phyloP scores from a whole-genome alignment of 306 rosid genomes.

The Psophocarpus tetragonolobus region DNA sequence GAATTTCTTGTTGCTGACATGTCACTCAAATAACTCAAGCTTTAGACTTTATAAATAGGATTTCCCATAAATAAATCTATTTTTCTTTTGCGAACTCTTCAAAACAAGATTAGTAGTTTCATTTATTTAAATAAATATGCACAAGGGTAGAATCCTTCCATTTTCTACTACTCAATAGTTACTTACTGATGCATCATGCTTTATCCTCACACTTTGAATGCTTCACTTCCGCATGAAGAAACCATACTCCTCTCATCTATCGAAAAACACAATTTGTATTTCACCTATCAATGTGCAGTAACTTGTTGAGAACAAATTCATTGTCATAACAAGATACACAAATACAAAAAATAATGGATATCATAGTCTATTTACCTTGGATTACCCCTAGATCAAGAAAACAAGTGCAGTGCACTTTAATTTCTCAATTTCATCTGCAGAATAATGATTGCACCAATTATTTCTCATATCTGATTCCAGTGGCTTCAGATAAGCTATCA shows the following conservation, averaged over 20 bases:
- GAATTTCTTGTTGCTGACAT: too few relatives aligned
- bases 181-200: slow-evolving; percentile 26
- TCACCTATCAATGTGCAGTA: background rate
- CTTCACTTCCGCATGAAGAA: slow-evolving; percentile 56
- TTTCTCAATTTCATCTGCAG: background rate
- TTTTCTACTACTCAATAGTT: slow-evolving; percentile 18
- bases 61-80: too few relatives aligned
- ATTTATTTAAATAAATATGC: background rate
- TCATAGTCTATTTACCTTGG: background rate
- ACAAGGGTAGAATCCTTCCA: slow-evolving; percentile 16
- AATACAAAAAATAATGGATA: background rate
- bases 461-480: background rate
- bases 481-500: background rate
- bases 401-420: background rate
- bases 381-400: background rate
- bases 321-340: background rate
- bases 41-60: too few relatives aligned
- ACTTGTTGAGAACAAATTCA: background rate
- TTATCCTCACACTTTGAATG: slow-evolving; percentile 18
- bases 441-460: background rate
- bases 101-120: background rate
- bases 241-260: slow-evolving; percentile 52
- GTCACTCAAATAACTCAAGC: too few relatives aligned
- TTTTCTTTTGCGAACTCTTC: background rate
- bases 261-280: slow-evolving; percentile 26